A percentile compares a stretch with the other conserved stretches of the same genome.
Conservation (phyloP, 164 flowering plant species). For the Vitis rupestris region DNA sequence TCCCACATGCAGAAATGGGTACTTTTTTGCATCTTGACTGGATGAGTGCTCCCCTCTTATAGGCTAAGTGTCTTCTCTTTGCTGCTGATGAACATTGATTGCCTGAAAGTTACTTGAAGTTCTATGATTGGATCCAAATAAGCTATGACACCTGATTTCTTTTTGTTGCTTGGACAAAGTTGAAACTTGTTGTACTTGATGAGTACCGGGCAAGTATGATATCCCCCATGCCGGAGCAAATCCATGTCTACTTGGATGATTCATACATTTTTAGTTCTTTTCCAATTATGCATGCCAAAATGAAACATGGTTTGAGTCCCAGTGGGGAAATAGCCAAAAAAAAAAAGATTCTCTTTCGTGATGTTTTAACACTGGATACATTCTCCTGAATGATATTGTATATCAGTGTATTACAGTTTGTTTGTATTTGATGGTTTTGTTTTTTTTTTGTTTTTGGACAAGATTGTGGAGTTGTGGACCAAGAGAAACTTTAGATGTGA, state of each 20-base stretch:
- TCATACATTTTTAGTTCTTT: too few relatives aligned
- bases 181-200: too few relatives aligned
- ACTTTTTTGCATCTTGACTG: background rate
- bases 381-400: background rate
- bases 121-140: background rate
- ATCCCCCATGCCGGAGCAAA: too few relatives aligned
- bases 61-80: background rate
- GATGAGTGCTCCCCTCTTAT: too few relatives aligned
- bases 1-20: background rate
- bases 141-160: background rate
- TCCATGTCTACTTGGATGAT: too few relatives aligned
- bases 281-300: too few relatives aligned
- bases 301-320: too few relatives aligned
- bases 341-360: background rate
- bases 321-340: background rate
- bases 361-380: background rate
- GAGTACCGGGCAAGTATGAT: too few relatives aligned
- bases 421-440: conserved; percentile 3
- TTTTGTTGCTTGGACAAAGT: conserved; percentile 1
- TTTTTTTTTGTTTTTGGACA: conserved; percentile 9
- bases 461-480: conserved; percentile 96
- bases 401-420: background rate
- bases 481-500: conserved; percentile 95
- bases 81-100: background rate
- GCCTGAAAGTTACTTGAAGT: background rate